These are phyloP conservation scores for Trypanosoma lewisi DNA, from an alignment of 208 protist species.

Conservation along the genomic window DNA sequence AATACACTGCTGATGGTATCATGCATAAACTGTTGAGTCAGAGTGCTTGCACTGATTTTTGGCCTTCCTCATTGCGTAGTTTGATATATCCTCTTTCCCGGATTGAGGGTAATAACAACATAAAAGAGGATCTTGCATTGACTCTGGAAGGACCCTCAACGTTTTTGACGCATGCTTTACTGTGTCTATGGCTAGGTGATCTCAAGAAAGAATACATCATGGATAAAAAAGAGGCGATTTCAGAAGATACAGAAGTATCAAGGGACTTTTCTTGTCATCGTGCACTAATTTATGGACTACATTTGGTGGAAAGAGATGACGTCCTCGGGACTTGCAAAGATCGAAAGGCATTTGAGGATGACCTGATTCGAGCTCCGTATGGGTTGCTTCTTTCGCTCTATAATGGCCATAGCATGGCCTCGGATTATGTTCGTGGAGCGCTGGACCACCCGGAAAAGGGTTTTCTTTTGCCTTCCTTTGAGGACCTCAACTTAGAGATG, in stretches of 20 bases:
- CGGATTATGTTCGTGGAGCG: constrained; percentile 15
- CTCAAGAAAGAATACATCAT: not conserved
- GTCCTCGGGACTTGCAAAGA: not conserved
- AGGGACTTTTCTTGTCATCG: not conserved
- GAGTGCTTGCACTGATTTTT: constrained; percentile 14
- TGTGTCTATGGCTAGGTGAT: constrained; percentile 19
- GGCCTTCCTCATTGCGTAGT: not conserved
- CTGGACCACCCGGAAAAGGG: constrained; percentile 18
- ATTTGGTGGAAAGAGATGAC: constrained; percentile 13
- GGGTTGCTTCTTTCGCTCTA: constrained; percentile 19
- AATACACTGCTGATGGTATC: not conserved
- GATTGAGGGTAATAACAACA: not conserved
- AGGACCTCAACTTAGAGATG: constrained; percentile 4
- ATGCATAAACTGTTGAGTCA: constrained; percentile 12
- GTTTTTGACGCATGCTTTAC: constrained; percentile 8
- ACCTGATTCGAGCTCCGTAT: constrained; percentile 11
- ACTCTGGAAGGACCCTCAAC: constrained; percentile 4
- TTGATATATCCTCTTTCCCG: constrained; percentile 20
- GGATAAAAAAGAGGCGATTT: not conserved
- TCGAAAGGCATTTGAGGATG: not conserved
- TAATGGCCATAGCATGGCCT: constrained; percentile 12
- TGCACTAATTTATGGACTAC: constrained; percentile 9
- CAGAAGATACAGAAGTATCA: not conserved
- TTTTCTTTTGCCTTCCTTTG: constrained; percentile 21
- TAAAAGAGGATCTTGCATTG: not conserved